phyloP scores from a whole-genome alignment of 2,329 filamentous ascomycete genomes.

The Dactylellina sp. region DNA sequence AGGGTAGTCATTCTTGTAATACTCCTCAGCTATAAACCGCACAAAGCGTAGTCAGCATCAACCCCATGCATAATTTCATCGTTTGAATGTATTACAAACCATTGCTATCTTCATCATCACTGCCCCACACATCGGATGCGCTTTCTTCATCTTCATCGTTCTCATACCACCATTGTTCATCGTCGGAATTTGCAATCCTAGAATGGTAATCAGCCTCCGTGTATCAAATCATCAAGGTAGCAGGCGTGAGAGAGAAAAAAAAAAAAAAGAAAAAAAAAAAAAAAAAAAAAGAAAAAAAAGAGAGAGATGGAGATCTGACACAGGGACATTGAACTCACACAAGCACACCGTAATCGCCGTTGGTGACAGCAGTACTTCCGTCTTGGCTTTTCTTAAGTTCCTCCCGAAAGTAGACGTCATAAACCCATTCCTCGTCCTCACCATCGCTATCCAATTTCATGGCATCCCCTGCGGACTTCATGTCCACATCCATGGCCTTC shows the following conservation, averaged over 20 bases:
- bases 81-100: constrained; percentile 41
- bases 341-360: constrained; percentile 57
- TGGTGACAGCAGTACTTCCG: constrained; percentile 37
- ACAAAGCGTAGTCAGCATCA: constrained; percentile 21
- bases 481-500: constrained; percentile 49
- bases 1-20: constrained; percentile 61
- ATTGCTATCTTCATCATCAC: constrained; percentile 61
- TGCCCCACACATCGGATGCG: constrained; percentile 58
- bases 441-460: constrained; percentile 56
- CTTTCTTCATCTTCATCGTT: constrained; percentile 59
- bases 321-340: constrained; percentile 31
- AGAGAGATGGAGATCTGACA: not conserved
- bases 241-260: no score
- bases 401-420: constrained; percentile 60
- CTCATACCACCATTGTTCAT: constrained; percentile 61
- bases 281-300: no score
- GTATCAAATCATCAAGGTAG: constrained; percentile 11
- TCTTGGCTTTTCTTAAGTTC: constrained; percentile 57
- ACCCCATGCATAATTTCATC: constrained; percentile 2
- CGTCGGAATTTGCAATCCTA: constrained; percentile 58
- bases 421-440: constrained; percentile 59
- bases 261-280: no score
- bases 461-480: constrained; percentile 30
- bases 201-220: constrained; percentile 23
- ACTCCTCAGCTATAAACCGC: constrained; percentile 58